A percentile compares a stretch with the other conserved stretches of the same genome.
Conservation (phyloP, 208 protist species). For the Vickermania spadyakhi region DNA sequence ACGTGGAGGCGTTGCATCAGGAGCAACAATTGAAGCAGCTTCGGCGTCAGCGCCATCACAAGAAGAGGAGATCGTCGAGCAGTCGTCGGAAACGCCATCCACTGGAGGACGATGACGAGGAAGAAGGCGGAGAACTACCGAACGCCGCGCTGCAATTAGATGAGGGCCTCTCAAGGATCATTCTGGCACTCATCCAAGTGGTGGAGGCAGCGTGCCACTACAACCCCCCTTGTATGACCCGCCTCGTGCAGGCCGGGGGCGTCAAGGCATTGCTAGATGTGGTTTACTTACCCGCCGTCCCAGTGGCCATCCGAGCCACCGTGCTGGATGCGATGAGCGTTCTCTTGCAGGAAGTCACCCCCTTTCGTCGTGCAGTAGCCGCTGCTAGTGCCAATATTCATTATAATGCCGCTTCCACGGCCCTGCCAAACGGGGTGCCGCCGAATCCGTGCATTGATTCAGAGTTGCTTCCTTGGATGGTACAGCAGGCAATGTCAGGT, state of each 20-base stretch:
- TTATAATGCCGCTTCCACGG: neutral
- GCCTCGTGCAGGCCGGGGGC: slow-evolving; percentile 65
- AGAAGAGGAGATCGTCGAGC: too few relatives aligned
- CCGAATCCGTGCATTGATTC: neutral
- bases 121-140: neutral
- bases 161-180: slow-evolving; percentile 25
- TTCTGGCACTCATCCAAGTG: slow-evolving; percentile 64
- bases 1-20: slow-evolving; percentile 52
- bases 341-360: slow-evolving; percentile 76
- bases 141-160: slow-evolving; percentile 28
- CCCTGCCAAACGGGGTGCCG: slow-evolving; percentile 5
- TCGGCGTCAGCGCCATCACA: slow-evolving; percentile 8
- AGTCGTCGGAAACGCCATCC: neutral
- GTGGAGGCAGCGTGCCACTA: slow-evolving; percentile 86
- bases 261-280: slow-evolving; percentile 64
- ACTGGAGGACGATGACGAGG: neutral
- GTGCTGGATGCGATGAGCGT: slow-evolving; percentile 80
- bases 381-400: slow-evolving; percentile 4
- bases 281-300: slow-evolving; percentile 58
- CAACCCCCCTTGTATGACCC: slow-evolving; percentile 50
- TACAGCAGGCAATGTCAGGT: slow-evolving; percentile 52
- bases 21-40: slow-evolving; percentile 17
- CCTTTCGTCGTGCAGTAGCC: slow-evolving; percentile 42
- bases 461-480: slow-evolving; percentile 48
- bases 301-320: slow-evolving; percentile 42